Percentiles rank a stretch among this genome's conserved stretches.
Conservation (phyloP, 192 early-diverging fungal genomes). For the Podila epicladia region DNA sequence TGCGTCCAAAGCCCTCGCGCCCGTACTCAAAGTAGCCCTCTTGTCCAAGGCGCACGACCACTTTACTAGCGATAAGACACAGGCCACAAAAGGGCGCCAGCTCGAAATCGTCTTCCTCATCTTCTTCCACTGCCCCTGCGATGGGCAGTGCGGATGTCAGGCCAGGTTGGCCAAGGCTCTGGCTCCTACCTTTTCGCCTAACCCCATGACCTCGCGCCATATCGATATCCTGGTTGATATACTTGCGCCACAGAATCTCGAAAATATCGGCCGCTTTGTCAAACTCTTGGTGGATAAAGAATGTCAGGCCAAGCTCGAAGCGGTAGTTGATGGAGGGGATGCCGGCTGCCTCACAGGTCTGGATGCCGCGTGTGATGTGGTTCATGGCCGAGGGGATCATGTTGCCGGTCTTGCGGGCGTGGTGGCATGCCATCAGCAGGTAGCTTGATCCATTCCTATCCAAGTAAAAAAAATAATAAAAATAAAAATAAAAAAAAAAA, state of each 20-base stretch:
- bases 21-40: constrained; percentile 37
- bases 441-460: constrained; percentile 51
- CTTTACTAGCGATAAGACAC: constrained; percentile 51
- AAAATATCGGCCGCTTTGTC: constrained; percentile 52
- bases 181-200: constrained; percentile 25
- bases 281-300: constrained; percentile 52
- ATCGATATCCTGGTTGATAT: background rate
- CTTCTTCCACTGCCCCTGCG: constrained; percentile 16
- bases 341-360: constrained; percentile 43
- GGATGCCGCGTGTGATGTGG: constrained; percentile 49
- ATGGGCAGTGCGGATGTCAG: background rate
- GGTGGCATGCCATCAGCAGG: constrained; percentile 53
- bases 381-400: constrained; percentile 50
- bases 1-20: constrained; percentile 35
- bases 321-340: constrained; percentile 50
- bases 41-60: constrained; percentile 31
- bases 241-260: constrained; percentile 51
- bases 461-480: no score
- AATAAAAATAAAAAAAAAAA: no score
- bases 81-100: constrained; percentile 56
- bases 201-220: background rate
- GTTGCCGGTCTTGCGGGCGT: constrained; percentile 48
- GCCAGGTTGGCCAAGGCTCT: constrained; percentile 10
- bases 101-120: constrained; percentile 54
- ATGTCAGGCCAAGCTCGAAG: constrained; percentile 55